Evolutionary conservation across 2,329 filamentous ascomycete species (phyloP), one percentile per base, ranked within the genome.

Genomic region (Trichoderma sp.): DNA sequence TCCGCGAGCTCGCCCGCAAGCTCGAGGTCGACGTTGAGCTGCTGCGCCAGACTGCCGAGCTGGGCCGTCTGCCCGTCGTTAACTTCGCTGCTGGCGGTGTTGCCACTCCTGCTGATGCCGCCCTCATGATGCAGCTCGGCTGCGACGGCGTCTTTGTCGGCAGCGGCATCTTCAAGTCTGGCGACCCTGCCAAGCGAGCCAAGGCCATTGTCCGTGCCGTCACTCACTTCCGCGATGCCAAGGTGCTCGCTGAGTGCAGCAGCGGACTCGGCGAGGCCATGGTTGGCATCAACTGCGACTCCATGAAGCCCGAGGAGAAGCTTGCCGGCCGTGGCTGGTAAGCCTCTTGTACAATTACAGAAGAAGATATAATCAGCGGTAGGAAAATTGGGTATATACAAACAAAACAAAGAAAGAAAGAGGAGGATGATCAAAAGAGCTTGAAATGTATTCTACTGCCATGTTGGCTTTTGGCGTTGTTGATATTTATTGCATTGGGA

Each of bases 61-160:
- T 96, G 72, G 94, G 94, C 54, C 87, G 96, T 61, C 84, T 99
- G 66, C 96, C 96, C 2, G 95, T 98, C 0, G 96, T 99, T 72
- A 98, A 98, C 85, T 98, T 99, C 75, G 96, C 96, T 0, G 96
- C 96, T 4, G 96, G 96, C n/a, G 96, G 96, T 69, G 92, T 99
- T n/a, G 96, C 96, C n/a, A 99, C 96, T 1, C 96, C 96, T 0
- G 96, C 96, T 0, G 96, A 99, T 81, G 96, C 96, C 0, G 96
- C 96, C 2, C 85, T 99, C 70, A 83, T 99, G 95, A 99, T 99
- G 96, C 95, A 98, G 85, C 85, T 99, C 72, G 96, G 96, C 70
- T 98, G 96, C 78, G 96, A 99, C 77, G 96, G 96, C 69, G 96
- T 99, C 43, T 99, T 99, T 78, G 96, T 99, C 43, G 96, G 96